Evolutionary conservation across 140 eudicot species (phyloP), one percentile per base, ranked within the genome.

Genomic region (Bidens hawaiensis): DNA sequence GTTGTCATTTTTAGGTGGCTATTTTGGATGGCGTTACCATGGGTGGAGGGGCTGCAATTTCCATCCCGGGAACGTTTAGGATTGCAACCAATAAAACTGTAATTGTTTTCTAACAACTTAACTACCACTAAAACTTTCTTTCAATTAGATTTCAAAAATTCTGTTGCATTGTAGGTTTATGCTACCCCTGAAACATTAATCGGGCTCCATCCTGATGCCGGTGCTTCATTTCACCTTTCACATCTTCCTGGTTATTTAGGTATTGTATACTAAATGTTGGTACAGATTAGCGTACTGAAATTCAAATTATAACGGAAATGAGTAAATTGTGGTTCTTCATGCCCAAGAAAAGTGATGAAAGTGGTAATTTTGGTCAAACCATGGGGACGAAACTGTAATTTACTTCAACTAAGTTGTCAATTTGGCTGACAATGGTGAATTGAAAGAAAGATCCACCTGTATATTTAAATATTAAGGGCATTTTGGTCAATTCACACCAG

Each of bases 191-290:
- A 89, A 81, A 83, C 97, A 28, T 65, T 89, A 71, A 89, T 89
- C 62, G 97, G 97, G 54, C 82, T 80, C 65, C 97, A 90, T 81
- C 95, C 95, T 18, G 97, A 86, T 79, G 97, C 97, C 60, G 97
- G 86, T 3, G 97, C 97, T 62, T 90, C 97, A 24, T 86, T 90
- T 78, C 67, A 76, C 78, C 89, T 90, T 34, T 83, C 95, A 38
- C 95, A 68, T 77, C 86, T 90, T 36, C 95, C 97, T 64, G 95
- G 97, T 36, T 52, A 70, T 74, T 52, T 90, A 75, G 97, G 97
- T 90, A 74, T 47, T 11, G 23, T 53, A 53, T 52, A 26, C 31
- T 24, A 7, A 64, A 34, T 18, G 6, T 19, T 38, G n/a, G 23
- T 61, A 22, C 33, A 60, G 4, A 4, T 36, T 12, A 33, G 18